These are phyloP conservation scores for Chaetomium fimeti DNA, from an alignment of 495 filamentous ascomycete genomes.

Conservation along the genomic window DNA sequence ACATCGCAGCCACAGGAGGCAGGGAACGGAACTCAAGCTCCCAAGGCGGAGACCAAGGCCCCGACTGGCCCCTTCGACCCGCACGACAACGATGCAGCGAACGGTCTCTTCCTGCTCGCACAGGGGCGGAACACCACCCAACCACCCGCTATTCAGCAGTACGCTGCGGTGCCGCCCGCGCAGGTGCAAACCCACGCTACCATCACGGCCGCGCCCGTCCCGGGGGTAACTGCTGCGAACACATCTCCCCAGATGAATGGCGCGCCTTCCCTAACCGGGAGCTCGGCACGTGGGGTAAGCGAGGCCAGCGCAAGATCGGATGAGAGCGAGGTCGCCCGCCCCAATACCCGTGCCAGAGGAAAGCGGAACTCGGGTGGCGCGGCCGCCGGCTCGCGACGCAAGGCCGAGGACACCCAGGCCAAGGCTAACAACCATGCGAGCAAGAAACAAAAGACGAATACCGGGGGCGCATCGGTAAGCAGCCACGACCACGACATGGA, in stretches of 20 bases:
- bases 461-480: constrained; percentile 33
- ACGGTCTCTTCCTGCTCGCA: constrained; percentile 88
- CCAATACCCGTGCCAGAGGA: constrained; percentile 62
- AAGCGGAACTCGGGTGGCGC: constrained; percentile 57
- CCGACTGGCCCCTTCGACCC: constrained; percentile 66
- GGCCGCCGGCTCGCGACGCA: constrained; percentile 59
- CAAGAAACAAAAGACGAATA: constrained; percentile 71
- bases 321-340: constrained; percentile 63
- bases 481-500: constrained; percentile 30
- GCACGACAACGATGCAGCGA: constrained; percentile 93
- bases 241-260: constrained; percentile 54
- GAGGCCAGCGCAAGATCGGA: constrained; percentile 74
- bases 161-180: constrained; percentile 50
- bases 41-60: constrained; percentile 47
- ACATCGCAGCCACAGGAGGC: constrained; percentile 52
- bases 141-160: constrained; percentile 52
- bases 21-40: constrained; percentile 38
- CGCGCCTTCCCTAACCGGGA: constrained; percentile 44
- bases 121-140: constrained; percentile 61
- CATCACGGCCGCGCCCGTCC: constrained; percentile 30
- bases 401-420: constrained; percentile 69
- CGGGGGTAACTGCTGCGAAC: constrained; percentile 43
- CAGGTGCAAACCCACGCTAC: constrained; percentile 41
- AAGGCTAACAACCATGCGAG: constrained; percentile 56
- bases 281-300: constrained; percentile 55